These are phyloP conservation scores for Cucumis melo DNA, from an alignment of 306 rosid species.

Conservation along the genomic window DNA sequence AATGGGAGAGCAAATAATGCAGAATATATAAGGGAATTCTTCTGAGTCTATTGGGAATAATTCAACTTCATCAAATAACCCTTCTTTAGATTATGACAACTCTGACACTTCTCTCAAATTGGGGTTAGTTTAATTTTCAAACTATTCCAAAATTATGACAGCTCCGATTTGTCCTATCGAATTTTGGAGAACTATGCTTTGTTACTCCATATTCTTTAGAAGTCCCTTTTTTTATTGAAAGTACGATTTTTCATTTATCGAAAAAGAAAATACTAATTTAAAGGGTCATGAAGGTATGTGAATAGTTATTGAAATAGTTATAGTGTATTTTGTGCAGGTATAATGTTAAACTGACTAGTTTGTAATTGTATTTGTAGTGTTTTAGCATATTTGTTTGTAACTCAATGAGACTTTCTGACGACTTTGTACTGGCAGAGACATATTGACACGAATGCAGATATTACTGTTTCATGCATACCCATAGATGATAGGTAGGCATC, in stretches of 20 bases:
- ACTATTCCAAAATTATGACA: background rate
- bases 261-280: too few species aligned
- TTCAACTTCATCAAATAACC: conserved; percentile 6
- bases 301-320: too few species aligned
- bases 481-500: conserved; percentile 69
- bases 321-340: conserved; percentile 81
- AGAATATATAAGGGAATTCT: conserved; percentile 18
- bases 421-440: conserved; percentile 43
- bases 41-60: conserved; percentile 6
- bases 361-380: background rate
- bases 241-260: too few species aligned
- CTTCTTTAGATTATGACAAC: conserved; percentile 6
- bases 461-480: conserved; percentile 85
- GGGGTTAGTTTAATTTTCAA: conserved; percentile 21
- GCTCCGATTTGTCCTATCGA: too few species aligned
- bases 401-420: background rate
- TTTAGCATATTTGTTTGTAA: background rate
- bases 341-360: background rate
- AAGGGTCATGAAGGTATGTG: too few species aligned
- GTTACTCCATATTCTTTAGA: too few species aligned
- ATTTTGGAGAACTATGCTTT: too few species aligned
- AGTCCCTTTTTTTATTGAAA: too few species aligned
- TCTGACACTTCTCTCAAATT: conserved; percentile 28
- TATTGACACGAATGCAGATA: conserved; percentile 82
- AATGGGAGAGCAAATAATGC: background rate